Evolutionary conservation across 2,329 filamentous ascomycete genomes (phyloP), one percentile per base, ranked within the genome.

Genomic region (Raffaelea arxii): DNA sequence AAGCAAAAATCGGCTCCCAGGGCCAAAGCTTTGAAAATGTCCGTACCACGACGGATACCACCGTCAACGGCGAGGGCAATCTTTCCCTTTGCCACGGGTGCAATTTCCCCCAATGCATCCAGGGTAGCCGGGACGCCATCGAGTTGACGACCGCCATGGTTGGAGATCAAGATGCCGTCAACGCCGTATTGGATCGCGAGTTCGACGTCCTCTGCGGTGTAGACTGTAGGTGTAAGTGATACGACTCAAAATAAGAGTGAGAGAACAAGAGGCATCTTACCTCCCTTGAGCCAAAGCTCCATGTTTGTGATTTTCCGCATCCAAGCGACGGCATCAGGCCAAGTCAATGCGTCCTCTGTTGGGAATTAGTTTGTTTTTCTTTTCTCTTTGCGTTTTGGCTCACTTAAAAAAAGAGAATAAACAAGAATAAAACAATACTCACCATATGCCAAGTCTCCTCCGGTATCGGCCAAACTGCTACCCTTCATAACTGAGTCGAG

Each of bases 11-110:
- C 74, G 0, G 72, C 74, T 0, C 75, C 75, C 2, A 77, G 55
- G 19, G 70, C 72, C 10, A 78, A 56, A 2, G 71, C 72, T 51
- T 77, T 78, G 46, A 78, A 64, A 3, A 78, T 70, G 52, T 78
- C 74, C 0, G 72, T 71, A 0, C 75, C 75, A 25, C 72, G 62
- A 25, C 70, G 65, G 25, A 78, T 66, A 0, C 75, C 75, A 5
- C 73, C 71, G 46, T 78, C 75, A 3, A 77, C 60, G 39, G 67
- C 71, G 3, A 78, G 67, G 51, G 76, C 69, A 53, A 77, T 63
- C 36, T 64, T 60, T 14, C 67, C 64, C 36, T 75, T 69, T 3
- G 77, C 62, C 32, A 69, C 62, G 0, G 74, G 74, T 19, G 68
- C 69, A 46, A 67, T 67, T 46, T 66, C 66, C 24, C 36, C 44